A percentile compares a stretch with the other conserved stretches of the same genome.
Conservation (phyloP, 2,329 filamentous ascomycete genomes). For the Elsinoe perseae region DNA sequence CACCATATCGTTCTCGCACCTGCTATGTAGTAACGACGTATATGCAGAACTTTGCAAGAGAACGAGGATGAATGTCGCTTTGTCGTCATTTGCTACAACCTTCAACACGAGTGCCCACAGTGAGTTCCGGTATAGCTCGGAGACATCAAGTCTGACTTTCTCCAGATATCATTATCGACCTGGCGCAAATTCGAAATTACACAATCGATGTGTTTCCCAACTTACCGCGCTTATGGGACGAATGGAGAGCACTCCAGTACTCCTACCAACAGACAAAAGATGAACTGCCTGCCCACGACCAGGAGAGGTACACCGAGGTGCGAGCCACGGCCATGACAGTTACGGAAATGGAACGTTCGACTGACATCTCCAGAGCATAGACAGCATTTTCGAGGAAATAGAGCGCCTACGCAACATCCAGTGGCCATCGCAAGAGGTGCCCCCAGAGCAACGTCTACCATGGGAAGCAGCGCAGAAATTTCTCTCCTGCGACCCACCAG, state of each 20-base stretch:
- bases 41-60: too few species aligned
- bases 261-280: not conserved
- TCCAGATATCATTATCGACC: not conserved
- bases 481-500: not conserved
- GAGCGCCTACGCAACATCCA: not conserved
- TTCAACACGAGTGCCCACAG: not conserved
- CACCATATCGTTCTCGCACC: too few species aligned
- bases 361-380: not conserved
- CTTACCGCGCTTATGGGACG: not conserved
- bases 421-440: not conserved
- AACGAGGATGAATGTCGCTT: not conserved
- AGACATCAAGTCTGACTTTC: not conserved
- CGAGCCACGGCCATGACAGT: not conserved
- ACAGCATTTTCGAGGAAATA: not conserved
- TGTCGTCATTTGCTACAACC: not conserved
- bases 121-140: not conserved
- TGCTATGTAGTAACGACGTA: too few species aligned
- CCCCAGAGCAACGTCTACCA: not conserved
- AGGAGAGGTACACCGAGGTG: not conserved
- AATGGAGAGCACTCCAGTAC: not conserved
- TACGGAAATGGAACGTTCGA: not conserved
- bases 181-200: not conserved
- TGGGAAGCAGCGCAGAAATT: not conserved
- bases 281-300: not conserved
- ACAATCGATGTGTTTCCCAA: not conserved